These are phyloP conservation scores for Lolium rigidum DNA, from an alignment of 176 grass and related monocot genomes.

Conservation along the genomic window DNA sequence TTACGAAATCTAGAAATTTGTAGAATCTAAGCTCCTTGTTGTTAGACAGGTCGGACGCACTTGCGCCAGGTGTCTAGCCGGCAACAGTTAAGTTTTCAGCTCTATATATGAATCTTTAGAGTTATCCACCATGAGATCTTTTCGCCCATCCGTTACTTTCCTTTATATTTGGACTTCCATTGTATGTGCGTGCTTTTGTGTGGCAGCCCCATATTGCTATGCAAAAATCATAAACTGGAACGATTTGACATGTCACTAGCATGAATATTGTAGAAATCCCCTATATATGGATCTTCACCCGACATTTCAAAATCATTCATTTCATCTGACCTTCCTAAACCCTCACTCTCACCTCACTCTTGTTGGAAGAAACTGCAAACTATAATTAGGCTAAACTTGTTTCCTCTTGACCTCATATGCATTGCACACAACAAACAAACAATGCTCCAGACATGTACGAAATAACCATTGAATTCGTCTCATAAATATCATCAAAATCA, in stretches of 20 bases:
- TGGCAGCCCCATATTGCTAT: background rate
- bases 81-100: background rate
- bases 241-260: background rate
- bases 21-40: constrained; percentile 20
- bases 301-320: background rate
- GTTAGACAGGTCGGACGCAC: constrained; percentile 31
- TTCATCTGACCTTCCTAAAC: background rate
- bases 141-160: background rate
- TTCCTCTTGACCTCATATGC: no score
- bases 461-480: no score
- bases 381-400: no score
- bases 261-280: background rate
- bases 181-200: background rate
- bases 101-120: background rate
- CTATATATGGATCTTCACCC: background rate
- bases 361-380: no score
- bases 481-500: no score
- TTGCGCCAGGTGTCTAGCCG: constrained; percentile 31
- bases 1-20: constrained; percentile 17
- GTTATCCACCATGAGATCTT: background rate
- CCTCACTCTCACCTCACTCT: no score
- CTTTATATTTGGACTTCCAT: background rate
- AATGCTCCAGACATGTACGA: no score
- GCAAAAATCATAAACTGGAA: background rate
- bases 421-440: no score